Percentiles rank a stretch among this genome's conserved stretches.
Conservation (phyloP, 768 basidiomycete genomes). For the Coprinopsis marcescibilis region DNA sequence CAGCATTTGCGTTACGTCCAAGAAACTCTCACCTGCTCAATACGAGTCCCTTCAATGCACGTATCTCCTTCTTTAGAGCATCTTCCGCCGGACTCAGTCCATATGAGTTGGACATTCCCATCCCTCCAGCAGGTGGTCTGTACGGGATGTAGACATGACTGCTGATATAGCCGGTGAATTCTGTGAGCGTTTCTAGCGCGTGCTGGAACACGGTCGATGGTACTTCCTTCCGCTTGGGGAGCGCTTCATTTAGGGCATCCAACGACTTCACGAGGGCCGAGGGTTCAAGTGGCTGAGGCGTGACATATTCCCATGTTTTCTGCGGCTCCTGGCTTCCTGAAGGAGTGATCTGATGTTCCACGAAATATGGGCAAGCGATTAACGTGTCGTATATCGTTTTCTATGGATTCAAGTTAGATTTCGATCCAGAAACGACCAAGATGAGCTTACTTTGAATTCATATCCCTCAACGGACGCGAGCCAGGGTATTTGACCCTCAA, state of each 20-base stretch:
- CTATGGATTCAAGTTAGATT: constrained; percentile 16
- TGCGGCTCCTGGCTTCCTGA: constrained; percentile 15
- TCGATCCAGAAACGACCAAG: no score
- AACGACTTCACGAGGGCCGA: constrained; percentile 36
- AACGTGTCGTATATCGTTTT: constrained; percentile 61
- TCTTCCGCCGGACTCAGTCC: constrained; percentile 47
- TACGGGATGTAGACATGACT: constrained; percentile 62
- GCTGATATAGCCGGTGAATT: constrained; percentile 76
- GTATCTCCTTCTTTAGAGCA: constrained; percentile 67
- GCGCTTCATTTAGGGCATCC: constrained; percentile 25
- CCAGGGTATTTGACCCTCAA: constrained; percentile 58
- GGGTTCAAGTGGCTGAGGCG: constrained; percentile 26
- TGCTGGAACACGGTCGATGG: constrained; percentile 44
- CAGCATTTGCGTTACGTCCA: not conserved
- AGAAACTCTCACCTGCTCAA: constrained; percentile 52
- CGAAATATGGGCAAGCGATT: constrained; percentile 46
- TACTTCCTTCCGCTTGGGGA: constrained; percentile 29
- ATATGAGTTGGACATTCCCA: constrained; percentile 22
- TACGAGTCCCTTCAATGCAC: constrained; percentile 73
- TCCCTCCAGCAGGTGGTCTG: constrained; percentile 24
- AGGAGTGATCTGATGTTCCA: constrained; percentile 22
- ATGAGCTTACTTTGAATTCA: constrained; percentile 55
- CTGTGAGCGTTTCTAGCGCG: constrained; percentile 59
- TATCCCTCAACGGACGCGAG: constrained; percentile 45
- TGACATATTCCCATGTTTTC: constrained; percentile 34